Evolutionary conservation across 2,329 filamentous ascomycete genomes (phyloP), one percentile per base, ranked within the genome.

Genomic region (Aureobasidium sp.): DNA sequence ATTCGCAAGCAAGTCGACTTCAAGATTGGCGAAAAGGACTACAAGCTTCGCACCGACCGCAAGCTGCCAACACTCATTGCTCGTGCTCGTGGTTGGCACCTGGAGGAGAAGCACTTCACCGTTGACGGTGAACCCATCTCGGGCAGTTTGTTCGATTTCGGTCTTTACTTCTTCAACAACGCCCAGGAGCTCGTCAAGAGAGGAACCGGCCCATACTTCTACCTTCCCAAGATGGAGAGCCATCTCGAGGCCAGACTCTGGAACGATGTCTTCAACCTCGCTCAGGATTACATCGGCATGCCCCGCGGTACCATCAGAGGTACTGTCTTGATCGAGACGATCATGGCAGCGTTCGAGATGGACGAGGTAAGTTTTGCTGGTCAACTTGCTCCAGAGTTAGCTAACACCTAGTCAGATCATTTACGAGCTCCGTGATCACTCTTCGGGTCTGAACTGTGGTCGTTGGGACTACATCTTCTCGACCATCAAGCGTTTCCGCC

Each of bases 401-500:
- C 46, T 49, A 25, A 54, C 21, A 17, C 31, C 8, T 17, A 1
- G 7, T 4, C 61, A 80, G 85, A 97, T 99, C 77, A 97, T 99
- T 78, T 99, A 96, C 76, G 94, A 97, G 80, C 87, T 99, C 67
- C 88, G 94, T 63, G 93, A 97, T 73, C 94, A 99, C 81, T 93
- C 87, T 74, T 88, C 93, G 7, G 94, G 94, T 50, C 84, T 99
- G 71, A 99, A 99, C 85, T 97, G 94, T 77, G 94, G 94, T 65
- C 88, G 94, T 67, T 99, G 94, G 94, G 94, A 99, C 74, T 99
- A 99, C 82, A 97, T 99, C 78, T 99, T 99, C 83, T 94, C 88
- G 74, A 90, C 93, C 72, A 97, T 99, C 81, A 99, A 99, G 84
- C 96, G 95, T 77, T 96, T 97, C 88, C 90, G 94, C 73, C 85